Conservation (phyloP, 148 eudicot species). For the Dysphania ambrosioides region DNA sequence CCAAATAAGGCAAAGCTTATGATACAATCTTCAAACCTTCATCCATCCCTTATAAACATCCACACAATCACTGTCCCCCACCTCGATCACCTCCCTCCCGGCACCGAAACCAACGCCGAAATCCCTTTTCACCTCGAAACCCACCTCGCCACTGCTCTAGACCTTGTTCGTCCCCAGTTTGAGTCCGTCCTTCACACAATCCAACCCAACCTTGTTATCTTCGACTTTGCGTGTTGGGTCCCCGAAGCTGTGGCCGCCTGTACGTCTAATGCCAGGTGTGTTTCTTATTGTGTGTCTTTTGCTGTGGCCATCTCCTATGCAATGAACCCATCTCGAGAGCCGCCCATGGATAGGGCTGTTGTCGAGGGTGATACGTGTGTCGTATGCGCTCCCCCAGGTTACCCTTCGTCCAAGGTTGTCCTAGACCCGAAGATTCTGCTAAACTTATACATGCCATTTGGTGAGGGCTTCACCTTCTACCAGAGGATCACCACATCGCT, state of each 20-base stretch:
- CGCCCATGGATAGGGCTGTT: too few relatives aligned
- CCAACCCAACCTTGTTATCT: constrained; percentile 43
- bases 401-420: constrained; percentile 44
- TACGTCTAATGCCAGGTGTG: background rate
- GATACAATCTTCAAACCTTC: constrained; percentile 31
- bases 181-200: constrained; percentile 13
- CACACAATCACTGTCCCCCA: constrained; percentile 37
- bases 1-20: too few relatives aligned
- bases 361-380: too few relatives aligned
- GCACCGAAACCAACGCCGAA: constrained; percentile 47
- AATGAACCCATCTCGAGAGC: background rate
- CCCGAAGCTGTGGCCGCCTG: constrained; percentile 7
- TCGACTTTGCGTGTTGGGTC: constrained; percentile 40
- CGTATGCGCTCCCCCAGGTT: constrained; percentile 35
- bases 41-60: constrained; percentile 42
- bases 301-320: background rate
- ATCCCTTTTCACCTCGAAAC: constrained; percentile 28
- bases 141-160: constrained; percentile 45
- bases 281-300: background rate
- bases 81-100: constrained; percentile 40
- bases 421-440: constrained; percentile 32
- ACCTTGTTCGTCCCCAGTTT: constrained; percentile 33
- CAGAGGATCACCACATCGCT: constrained; percentile 29
- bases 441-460: constrained; percentile 26
- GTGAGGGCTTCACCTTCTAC: constrained; percentile 34